phyloP scores from a whole-genome alignment of 225 moss, liverwort and hornwort species.

The Thuidium tamariscinum region DNA sequence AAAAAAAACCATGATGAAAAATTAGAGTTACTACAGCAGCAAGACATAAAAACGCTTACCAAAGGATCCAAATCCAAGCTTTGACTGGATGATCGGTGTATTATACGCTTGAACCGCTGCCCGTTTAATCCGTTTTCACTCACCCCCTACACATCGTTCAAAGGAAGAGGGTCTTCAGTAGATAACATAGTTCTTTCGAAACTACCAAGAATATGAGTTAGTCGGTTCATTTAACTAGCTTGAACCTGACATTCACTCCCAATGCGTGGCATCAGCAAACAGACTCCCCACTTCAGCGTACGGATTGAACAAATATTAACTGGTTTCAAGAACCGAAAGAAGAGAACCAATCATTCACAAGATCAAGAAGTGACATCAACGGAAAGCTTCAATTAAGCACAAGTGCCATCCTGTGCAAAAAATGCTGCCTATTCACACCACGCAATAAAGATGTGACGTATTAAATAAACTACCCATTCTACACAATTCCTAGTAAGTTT shows the following conservation, averaged over 20 bases:
- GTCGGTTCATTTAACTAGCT: neutral
- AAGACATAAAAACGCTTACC: constrained; percentile 10
- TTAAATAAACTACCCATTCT: neutral
- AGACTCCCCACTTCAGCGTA: neutral
- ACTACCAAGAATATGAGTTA: neutral
- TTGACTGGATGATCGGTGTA: constrained; percentile 35
- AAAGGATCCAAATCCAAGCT: constrained; percentile 52
- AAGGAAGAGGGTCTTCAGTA: neutral
- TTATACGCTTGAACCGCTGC: constrained; percentile 49
- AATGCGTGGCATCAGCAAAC: neutral
- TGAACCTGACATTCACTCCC: neutral
- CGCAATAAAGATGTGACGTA: neutral
- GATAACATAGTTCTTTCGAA: neutral
- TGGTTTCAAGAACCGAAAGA: neutral
- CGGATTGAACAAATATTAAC: neutral
- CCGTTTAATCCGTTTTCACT: constrained; percentile 32
- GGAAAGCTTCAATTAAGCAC: neutral
- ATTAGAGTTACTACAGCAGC: neutral
- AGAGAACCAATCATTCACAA: neutral
- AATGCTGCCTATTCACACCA: neutral
- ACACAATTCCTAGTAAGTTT: neutral
- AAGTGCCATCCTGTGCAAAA: neutral
- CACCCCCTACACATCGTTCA: constrained; percentile 30
- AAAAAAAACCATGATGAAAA: neutral
- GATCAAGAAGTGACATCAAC: neutral